Percentiles rank a stretch among this genome's conserved stretches.
phyloP scores from a whole-genome alignment of 108 stramenopile species.

The Nannochloropsis gaditana region DNA sequence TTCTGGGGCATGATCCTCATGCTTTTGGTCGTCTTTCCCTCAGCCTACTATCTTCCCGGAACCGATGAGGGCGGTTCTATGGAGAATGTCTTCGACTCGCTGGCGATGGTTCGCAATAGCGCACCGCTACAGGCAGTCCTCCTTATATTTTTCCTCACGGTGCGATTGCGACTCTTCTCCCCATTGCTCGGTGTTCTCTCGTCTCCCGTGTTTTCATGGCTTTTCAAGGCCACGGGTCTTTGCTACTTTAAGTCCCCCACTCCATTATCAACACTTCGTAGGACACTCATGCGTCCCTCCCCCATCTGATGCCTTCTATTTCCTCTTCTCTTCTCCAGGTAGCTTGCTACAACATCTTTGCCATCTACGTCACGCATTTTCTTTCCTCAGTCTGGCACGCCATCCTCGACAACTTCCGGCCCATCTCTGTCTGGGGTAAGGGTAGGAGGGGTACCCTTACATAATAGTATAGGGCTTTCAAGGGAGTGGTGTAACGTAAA shows the following conservation, averaged over 20 bases:
- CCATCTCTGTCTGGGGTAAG: conserved; percentile 74
- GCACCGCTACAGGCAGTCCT: conserved; percentile 34
- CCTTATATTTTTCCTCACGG: conserved; percentile 72
- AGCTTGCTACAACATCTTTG: conserved; percentile 86
- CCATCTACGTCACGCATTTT: conserved; percentile 75
- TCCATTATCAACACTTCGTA: too few relatives aligned
- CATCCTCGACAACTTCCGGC: conserved; percentile 92
- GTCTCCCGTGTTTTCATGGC: too few relatives aligned
- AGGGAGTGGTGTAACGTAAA: too few relatives aligned
- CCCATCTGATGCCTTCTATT: neutral
- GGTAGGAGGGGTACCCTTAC: neutral
- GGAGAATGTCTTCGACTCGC: conserved; percentile 47
- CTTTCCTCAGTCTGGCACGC: conserved; percentile 92
- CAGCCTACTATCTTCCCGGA: conserved; percentile 47
- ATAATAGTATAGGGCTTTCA: neutral
- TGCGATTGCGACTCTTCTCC: conserved; percentile 21
- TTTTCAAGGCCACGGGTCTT: too few relatives aligned
- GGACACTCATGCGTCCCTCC: too few relatives aligned
- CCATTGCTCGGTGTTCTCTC: too few relatives aligned
- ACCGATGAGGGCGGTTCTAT: conserved; percentile 40
- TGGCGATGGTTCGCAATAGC: conserved; percentile 50
- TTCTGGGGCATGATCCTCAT: conserved; percentile 53
- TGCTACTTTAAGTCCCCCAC: too few relatives aligned
- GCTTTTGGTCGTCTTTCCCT: conserved; percentile 39
- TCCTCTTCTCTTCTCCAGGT: neutral